phyloP scores from a whole-genome alignment of 345 rosid genomes.

The Isatis tinctoria region DNA sequence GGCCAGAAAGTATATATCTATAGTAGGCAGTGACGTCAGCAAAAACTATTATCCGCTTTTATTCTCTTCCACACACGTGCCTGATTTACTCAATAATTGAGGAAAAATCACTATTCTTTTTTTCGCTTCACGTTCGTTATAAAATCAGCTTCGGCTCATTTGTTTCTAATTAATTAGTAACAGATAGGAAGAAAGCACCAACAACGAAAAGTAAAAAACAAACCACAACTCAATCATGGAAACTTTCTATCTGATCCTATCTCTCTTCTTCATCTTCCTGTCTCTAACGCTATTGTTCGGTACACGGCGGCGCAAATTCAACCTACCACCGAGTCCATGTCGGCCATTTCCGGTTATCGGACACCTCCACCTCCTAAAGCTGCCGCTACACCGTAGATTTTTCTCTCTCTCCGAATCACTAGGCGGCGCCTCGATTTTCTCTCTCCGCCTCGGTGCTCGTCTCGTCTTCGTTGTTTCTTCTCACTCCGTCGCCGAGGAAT shows the following conservation, averaged over 20 bases:
- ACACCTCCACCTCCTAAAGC: conserved; percentile 26
- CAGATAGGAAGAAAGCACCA: not conserved
- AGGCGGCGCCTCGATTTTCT: conserved; percentile 33
- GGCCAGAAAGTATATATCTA: too few relatives aligned
- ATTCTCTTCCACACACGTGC: not conserved
- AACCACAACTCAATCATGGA: not conserved
- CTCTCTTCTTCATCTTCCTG: not conserved
- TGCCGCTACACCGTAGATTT: conserved; percentile 18
- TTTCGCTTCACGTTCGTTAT: not conserved
- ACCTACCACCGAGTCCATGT: conserved; percentile 46
- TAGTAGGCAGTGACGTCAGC: too few relatives aligned
- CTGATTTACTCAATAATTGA: not conserved
- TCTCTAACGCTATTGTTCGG: not conserved
- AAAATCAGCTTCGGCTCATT: too few relatives aligned
- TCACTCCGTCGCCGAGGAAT: conserved; percentile 31
- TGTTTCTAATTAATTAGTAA: not conserved
- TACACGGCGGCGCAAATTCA: conserved; percentile 7
- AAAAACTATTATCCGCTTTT: too few relatives aligned
- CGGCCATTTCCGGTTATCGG: conserved; percentile 8
- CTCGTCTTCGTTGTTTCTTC: conserved; percentile 41
- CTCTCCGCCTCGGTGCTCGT: conserved; percentile 43
- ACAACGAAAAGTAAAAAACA: too few relatives aligned
- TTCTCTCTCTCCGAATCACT: conserved; percentile 18
- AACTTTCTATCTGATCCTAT: not conserved
- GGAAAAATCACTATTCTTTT: not conserved